A percentile compares a stretch with the other conserved stretches of the same genome.
These are phyloP conservation scores for Chloroidium sp. DNA, from an alignment of 163 green algal genomes.

Conservation along the genomic window DNA sequence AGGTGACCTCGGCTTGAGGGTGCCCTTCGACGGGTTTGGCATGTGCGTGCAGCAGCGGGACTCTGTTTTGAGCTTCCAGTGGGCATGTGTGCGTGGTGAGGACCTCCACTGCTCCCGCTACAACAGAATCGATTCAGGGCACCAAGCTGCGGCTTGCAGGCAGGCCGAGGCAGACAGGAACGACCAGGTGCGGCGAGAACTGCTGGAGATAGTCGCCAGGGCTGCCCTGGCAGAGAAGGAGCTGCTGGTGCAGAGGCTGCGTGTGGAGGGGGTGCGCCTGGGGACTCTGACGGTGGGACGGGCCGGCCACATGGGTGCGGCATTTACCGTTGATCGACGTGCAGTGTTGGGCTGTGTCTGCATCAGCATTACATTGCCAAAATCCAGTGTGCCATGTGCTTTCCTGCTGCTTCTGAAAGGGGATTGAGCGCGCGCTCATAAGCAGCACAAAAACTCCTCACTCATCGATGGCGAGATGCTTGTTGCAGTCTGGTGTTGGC, in stretches of 20 bases:
- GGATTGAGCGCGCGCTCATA: not conserved
- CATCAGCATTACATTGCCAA: not conserved
- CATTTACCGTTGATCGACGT: not conserved
- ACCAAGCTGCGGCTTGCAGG: too few relatives aligned
- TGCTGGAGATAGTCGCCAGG: conserved; percentile 11
- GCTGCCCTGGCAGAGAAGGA: conserved; percentile 13
- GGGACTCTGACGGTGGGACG: conserved; percentile 25
- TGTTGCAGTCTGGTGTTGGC: not conserved
- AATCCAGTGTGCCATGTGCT: not conserved
- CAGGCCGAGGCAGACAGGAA: too few relatives aligned
- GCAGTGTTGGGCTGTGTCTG: not conserved
- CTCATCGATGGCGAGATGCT: not conserved
- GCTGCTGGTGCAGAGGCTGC: conserved; percentile 19
- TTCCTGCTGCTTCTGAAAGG: not conserved
- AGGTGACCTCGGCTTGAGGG: too few relatives aligned
- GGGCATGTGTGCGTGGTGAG: too few relatives aligned
- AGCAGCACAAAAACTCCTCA: not conserved
- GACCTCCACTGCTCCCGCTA: too few relatives aligned
- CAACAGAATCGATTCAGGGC: too few relatives aligned
- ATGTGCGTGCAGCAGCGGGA: too few relatives aligned
- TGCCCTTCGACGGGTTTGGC: too few relatives aligned
- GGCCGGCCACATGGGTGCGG: conserved; percentile 24
- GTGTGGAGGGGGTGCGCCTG: conserved; percentile 25
- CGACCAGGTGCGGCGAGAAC: too few relatives aligned
- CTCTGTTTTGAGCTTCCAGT: too few relatives aligned